Conservation (phyloP, 257 asterid genomes). For the Apocynum venetum region DNA sequence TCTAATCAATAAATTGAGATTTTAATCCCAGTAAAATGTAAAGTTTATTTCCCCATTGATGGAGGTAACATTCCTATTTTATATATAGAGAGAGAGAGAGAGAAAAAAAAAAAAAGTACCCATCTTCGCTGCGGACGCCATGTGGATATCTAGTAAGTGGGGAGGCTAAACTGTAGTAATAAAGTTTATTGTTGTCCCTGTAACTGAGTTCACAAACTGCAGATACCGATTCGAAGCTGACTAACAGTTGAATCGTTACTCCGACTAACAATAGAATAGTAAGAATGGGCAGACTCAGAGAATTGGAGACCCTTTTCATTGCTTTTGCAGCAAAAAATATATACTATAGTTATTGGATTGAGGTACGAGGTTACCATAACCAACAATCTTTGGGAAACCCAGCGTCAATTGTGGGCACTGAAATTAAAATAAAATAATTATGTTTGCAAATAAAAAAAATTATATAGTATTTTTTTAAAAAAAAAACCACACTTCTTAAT, state of each 20-base stretch:
- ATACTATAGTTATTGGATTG: background rate
- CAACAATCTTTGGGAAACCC: background rate
- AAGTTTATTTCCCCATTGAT: no score
- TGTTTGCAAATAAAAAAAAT: no score
- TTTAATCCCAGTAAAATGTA: no score
- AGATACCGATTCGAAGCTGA: slow-evolving; percentile 37
- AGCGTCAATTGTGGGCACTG: background rate
- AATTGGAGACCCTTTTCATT: slow-evolving; percentile 34
- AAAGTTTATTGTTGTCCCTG: slow-evolving; percentile 53
- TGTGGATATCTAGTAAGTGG: slow-evolving; percentile 66
- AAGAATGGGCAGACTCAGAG: slow-evolving; percentile 20
- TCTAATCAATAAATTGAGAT: no score
- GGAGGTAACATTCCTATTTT: no score
- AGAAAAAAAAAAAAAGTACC: slow-evolving; percentile 40
- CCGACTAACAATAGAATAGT: slow-evolving; percentile 26
- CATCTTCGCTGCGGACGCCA: slow-evolving; percentile 95
- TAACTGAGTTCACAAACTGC: slow-evolving; percentile 67
- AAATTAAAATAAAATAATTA: no score
- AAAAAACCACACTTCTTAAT: no score
- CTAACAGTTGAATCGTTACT: slow-evolving; percentile 37
- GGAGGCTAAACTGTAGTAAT: slow-evolving; percentile 57
- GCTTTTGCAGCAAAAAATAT: slow-evolving; percentile 16
- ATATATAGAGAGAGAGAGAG: background rate
- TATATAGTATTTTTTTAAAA: no score
- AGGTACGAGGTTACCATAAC: background rate